Conservation (phyloP, 2,329 filamentous ascomycete genomes). For the Akanthomyces dipterigenus region DNA sequence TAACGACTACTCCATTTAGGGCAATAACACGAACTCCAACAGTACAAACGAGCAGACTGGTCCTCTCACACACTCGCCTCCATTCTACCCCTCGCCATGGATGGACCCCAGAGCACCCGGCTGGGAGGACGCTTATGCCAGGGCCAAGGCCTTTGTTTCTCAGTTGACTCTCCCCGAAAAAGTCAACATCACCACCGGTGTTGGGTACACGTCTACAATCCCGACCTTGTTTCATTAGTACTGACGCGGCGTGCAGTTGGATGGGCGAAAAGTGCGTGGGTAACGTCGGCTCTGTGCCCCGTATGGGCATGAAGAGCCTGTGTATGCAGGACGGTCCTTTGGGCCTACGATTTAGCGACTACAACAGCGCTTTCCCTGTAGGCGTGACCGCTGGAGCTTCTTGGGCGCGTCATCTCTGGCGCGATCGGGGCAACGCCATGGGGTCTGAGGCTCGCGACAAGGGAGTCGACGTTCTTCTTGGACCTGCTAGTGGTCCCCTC, state of each 20-base stretch:
- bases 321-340: conserved; percentile 84
- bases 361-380: conserved; percentile 72
- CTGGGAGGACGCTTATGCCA: conserved; percentile 70
- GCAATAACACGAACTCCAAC: conserved; percentile 12
- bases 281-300: conserved; percentile 62
- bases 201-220: conserved; percentile 52
- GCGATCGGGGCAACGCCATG: conserved; percentile 40
- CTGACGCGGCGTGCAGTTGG: conserved; percentile 24
- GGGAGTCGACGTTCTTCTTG: conserved; percentile 66
- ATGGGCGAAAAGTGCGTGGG: conserved; percentile 67
- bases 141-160: conserved; percentile 73
- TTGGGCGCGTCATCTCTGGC: conserved; percentile 66
- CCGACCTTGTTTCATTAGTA: background rate
- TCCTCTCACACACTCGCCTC: conserved; percentile 38
- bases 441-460: conserved; percentile 63
- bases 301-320: conserved; percentile 63
- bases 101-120: conserved; percentile 62
- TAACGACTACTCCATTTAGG: conserved; percentile 15
- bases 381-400: conserved; percentile 78
- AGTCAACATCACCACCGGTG: conserved; percentile 89
- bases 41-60: background rate
- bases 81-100: conserved; percentile 84
- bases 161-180: conserved; percentile 81
- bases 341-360: conserved; percentile 71
- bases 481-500: conserved; percentile 40